These are phyloP conservation scores for Phytophthora quininea DNA, from an alignment of 352 stramenopile species.

Conservation along the genomic window DNA sequence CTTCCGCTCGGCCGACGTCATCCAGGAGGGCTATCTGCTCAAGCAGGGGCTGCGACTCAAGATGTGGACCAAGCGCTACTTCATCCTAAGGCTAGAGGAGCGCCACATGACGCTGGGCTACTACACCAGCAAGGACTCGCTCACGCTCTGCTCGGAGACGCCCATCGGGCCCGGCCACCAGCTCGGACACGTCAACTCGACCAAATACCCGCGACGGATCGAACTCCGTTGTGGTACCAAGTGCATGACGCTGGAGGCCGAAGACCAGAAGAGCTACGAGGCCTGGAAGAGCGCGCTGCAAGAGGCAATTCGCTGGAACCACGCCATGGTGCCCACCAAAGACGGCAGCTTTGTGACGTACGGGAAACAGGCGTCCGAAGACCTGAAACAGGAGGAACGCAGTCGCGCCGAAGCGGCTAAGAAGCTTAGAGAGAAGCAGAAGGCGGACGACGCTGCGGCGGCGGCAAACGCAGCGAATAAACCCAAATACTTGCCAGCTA, in stretches of 20 bases:
- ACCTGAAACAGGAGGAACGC: constrained; percentile 72
- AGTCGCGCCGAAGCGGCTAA: constrained; percentile 75
- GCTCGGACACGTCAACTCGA: constrained; percentile 49
- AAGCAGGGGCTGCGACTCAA: constrained; percentile 84
- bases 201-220: constrained; percentile 65
- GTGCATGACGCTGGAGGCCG: constrained; percentile 74
- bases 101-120: constrained; percentile 89
- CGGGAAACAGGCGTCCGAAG: constrained; percentile 76
- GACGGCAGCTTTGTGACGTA: constrained; percentile 84
- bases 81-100: constrained; percentile 87
- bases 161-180: constrained; percentile 78
- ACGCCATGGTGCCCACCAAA: constrained; percentile 84
- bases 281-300: constrained; percentile 76
- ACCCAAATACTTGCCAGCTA: constrained; percentile 82
- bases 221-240: constrained; percentile 79
- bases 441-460: constrained; percentile 62
- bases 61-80: constrained; percentile 86
- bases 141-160: constrained; percentile 82
- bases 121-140: constrained; percentile 84
- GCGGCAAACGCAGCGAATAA: constrained; percentile 77
- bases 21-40: constrained; percentile 85
- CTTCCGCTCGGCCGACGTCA: constrained; percentile 84
- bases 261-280: constrained; percentile 62
- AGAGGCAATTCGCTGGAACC: constrained; percentile 87
- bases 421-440: constrained; percentile 78